These are phyloP conservation scores for Gyrodon lividus DNA, from an alignment of 768 basidiomycete genomes.

Conservation along the genomic window DNA sequence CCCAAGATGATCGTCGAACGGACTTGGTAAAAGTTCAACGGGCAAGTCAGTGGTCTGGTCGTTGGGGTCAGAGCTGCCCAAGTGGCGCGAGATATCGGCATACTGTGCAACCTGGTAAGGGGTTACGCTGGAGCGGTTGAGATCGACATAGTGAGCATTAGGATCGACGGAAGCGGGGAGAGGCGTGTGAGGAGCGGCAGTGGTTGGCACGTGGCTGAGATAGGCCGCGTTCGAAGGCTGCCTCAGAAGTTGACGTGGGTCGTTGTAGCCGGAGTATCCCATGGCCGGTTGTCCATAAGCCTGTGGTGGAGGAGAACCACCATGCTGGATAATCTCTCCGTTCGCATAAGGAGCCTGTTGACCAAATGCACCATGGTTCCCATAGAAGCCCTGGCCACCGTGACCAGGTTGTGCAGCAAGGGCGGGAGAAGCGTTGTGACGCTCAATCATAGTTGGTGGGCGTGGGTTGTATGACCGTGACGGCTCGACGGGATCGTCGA, in stretches of 20 bases:
- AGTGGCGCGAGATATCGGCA: constrained; percentile 59
- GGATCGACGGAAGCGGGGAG: constrained; percentile 17
- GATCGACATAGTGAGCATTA: constrained; percentile 55
- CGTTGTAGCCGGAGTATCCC: constrained; percentile 25
- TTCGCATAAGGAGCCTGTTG: constrained; percentile 21
- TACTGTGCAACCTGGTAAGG: constrained; percentile 78
- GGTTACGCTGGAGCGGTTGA: constrained; percentile 66
- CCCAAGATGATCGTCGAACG: constrained; percentile 25
- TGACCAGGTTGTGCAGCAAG: constrained; percentile 19
- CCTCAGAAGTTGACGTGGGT: constrained; percentile 22
- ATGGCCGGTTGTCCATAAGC: constrained; percentile 21
- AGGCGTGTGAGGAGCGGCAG: constrained; percentile 14
- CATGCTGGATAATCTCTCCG: constrained; percentile 14
- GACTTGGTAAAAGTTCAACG: constrained; percentile 25
- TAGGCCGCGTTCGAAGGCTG: constrained; percentile 23
- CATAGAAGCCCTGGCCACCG: constrained; percentile 26
- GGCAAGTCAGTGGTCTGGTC: constrained; percentile 19
- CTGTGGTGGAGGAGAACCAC: constrained; percentile 17
- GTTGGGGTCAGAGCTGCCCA: constrained; percentile 38
- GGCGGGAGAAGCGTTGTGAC: constrained; percentile 36
- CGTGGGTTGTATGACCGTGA: constrained; percentile 48
- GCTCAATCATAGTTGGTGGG: constrained; percentile 66
- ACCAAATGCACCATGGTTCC: constrained; percentile 22
- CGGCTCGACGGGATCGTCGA: constrained; percentile 49
- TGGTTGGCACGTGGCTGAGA: constrained; percentile 19